These are phyloP conservation scores for Aphanomyces cochlioides DNA, from an alignment of 352 stramenopile species.

Conservation along the genomic window DNA sequence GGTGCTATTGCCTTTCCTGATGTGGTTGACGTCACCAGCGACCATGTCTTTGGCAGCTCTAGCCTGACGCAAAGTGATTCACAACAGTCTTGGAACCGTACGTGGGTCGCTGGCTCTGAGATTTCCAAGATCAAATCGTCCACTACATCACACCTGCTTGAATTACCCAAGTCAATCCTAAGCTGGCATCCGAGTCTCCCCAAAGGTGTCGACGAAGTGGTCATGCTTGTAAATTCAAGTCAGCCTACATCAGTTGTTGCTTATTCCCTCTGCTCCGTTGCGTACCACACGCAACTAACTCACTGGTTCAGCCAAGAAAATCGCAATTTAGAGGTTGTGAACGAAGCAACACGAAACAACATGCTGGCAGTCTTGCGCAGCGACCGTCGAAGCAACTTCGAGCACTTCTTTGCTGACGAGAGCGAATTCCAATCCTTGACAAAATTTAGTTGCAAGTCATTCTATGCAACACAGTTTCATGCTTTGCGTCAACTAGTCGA, in stretches of 20 bases:
- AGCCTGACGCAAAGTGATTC: conserved; percentile 10
- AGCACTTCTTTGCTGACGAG: conserved; percentile 82
- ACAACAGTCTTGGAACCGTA: conserved; percentile 22
- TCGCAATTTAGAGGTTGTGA: conserved; percentile 22
- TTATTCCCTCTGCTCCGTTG: conserved; percentile 79
- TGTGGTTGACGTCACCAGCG: neutral
- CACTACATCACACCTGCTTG: conserved; percentile 52
- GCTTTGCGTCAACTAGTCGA: conserved; percentile 79
- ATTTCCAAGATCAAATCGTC: neutral
- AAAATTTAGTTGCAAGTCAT: conserved; percentile 84
- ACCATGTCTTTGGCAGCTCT: neutral
- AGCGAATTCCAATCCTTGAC: conserved; percentile 78
- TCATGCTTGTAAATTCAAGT: conserved; percentile 70
- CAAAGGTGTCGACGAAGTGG: conserved; percentile 60
- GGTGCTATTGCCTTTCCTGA: neutral
- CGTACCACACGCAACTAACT: conserved; percentile 73
- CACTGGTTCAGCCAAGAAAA: conserved; percentile 37
- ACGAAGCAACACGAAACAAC: conserved; percentile 30
- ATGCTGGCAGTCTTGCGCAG: conserved; percentile 72
- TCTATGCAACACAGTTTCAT: conserved; percentile 88
- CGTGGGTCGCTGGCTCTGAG: conserved; percentile 22
- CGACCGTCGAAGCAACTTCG: conserved; percentile 70
- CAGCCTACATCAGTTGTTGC: conserved; percentile 83
- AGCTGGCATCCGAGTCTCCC: conserved; percentile 77
- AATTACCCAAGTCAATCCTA: conserved; percentile 73